Base-by-base conservation (phyloP, 2,329 filamentous ascomycete genomes). In the Dryadomyces quercus-mongolicae region DNA sequence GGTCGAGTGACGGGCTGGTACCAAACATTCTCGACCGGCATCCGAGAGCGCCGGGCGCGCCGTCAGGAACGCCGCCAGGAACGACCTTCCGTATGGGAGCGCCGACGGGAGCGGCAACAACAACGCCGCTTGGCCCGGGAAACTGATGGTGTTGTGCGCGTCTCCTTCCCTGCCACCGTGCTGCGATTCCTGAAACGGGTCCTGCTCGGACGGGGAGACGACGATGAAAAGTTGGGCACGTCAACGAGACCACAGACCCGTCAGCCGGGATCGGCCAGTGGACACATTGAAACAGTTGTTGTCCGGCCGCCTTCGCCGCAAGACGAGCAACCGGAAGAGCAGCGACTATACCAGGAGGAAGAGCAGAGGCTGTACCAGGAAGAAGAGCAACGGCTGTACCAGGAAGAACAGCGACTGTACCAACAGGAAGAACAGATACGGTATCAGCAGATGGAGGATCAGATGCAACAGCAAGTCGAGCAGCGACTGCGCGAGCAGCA, bases 211-310 rank as follows among this genome's bases (percentile, higher is more conserved):
- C 15, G 49, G 21, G 15, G 16, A 15, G 61, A 62, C 20, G 64
- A 65, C 20, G 66, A 68, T 54, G 70, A 72, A 60, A 71, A 72
- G 51, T n/a, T 15, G 38, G 45, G 47, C 13, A 16, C 45, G 42
- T 15, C 13, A 13, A 5, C 40, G 22, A n/a, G 44, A 40, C 15
- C 40, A 40, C 44, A 12, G 21, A 22, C 13, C 22, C 18, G 12
- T 25, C 48, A 42, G 36, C 10, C 36, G 8, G 49, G 18, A 18
- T 34, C 25, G 12, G 34, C 48, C 3, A 34, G 53, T 22, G 54
- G 54, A 16, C 51, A 55, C 34, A 53, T 54, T 45, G 56, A 54
- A 62, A 64, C 68, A 43, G 63, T 64, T 10, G 64, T 68, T 44
- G 56, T 67, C 55, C 58, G 31, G 6, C 63, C 45, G 40, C 50